Evolutionary conservation across 495 filamentous ascomycete species (phyloP), one percentile per base, ranked within the genome.

Genomic region (Ramalina intermedia): DNA sequence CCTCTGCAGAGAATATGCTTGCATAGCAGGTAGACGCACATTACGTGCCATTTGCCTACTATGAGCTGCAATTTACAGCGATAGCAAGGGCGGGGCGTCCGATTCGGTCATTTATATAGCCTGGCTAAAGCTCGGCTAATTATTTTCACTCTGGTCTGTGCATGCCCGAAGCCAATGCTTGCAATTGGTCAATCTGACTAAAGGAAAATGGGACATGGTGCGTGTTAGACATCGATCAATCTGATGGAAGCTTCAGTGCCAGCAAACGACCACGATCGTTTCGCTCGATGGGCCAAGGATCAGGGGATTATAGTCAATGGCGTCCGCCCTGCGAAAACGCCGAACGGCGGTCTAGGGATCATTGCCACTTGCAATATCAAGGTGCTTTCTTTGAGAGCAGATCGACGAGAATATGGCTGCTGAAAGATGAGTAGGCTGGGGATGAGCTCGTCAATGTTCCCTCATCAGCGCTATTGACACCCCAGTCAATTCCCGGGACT

Each of bases 271-370:
- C 69, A 73, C 55, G 66, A 72, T 38, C 64, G 67, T 2, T 79
- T 86, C 43, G 65, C 76, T 6, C 46, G 66, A 53, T 87, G 83
- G 83, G 76, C 81, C n/a, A 62, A 63, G 5, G 61, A 64, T 4
- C 66, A 73, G 37, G 79, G 79, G 9, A 66, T 87, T 39, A 61
- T 67, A 3, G 66, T 80, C 37, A 69, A 76, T 47, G 78, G 78
- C 12, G 75, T 88, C 46, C 63, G 60, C 16, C 75, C 81, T 35
- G 70, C 63, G 16, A 66, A 57, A 56, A 74, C 90, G 24, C 74
- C 78, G 8, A 78, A 79, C 2, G 69, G 80, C 21, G 86, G 87
- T 7, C 64, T 90, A 11, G 85, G 87, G 21, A 78, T 94, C 47
- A 71, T 86, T 36, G 81, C 85, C 3, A 78, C 75, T 2, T 70